A percentile compares a stretch with the other conserved stretches of the same genome.
Evolutionary conservation across 192 early-diverging fungal genomes (phyloP).

Genomic region (Thamnidium elegans): DNA sequence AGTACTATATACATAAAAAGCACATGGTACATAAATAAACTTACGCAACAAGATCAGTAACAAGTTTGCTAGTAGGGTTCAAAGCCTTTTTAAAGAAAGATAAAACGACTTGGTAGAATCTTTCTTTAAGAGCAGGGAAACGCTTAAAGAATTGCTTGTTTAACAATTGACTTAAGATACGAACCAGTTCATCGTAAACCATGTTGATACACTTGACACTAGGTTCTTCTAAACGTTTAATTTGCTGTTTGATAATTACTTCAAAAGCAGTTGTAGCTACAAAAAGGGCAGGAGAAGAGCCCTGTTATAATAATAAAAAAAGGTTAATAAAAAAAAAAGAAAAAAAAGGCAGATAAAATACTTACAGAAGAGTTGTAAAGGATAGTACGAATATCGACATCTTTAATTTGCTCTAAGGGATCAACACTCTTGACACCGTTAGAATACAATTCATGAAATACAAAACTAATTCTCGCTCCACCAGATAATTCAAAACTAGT

Average conservation of each 20-base stretch:
- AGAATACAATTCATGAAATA: constrained; percentile 97
- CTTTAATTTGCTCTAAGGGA: constrained; percentile 98
- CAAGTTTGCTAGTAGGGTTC: constrained; percentile 92
- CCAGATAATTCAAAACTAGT: constrained; percentile 94
- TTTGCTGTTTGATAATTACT: constrained; percentile 98
- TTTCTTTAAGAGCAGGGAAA: constrained; percentile 92
- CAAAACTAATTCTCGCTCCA: constrained; percentile 98
- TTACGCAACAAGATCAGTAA: constrained; percentile 84
- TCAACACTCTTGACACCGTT: constrained; percentile 92
- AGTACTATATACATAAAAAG: not conserved
- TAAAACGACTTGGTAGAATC: constrained; percentile 91
- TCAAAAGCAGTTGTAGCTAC: constrained; percentile 98
- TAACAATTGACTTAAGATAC: constrained; percentile 90
- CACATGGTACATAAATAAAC: constrained; percentile 15
- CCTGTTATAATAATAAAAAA: constrained; percentile 40
- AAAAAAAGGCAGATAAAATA: not conserved
- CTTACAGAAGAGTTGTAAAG: constrained; percentile 88
- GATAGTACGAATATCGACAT: constrained; percentile 97
- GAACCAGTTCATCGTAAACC: constrained; percentile 97
- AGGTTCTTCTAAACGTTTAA: constrained; percentile 96
- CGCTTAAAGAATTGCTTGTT: constrained; percentile 93
- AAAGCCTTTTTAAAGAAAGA: constrained; percentile 90
- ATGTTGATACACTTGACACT: constrained; percentile 92
- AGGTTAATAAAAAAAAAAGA: not conserved
- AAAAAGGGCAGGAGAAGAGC: constrained; percentile 96